Percentiles rank a stretch among this genome's conserved stretches.
Conservation (phyloP, 768 basidiomycete genomes). For the Phaffia tasmanica region DNA sequence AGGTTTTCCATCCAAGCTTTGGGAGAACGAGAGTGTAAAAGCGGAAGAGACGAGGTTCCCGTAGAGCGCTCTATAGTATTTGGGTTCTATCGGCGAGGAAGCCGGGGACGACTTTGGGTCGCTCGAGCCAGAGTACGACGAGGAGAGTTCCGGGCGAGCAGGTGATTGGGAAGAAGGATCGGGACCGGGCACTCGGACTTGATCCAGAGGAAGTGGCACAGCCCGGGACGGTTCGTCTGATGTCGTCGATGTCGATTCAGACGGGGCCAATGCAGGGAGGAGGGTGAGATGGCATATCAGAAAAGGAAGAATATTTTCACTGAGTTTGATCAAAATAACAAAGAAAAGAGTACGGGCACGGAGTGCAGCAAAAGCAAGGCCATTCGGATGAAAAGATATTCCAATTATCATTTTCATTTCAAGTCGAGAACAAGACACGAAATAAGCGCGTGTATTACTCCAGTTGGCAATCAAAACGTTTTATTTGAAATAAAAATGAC, state of each 20-base stretch:
- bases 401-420: background rate
- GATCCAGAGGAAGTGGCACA: slow-evolving; percentile 7
- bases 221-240: background rate
- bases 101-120: too few species aligned
- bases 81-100: background rate
- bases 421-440: too few species aligned
- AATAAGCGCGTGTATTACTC: too few species aligned
- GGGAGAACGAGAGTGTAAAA: slow-evolving; percentile 5
- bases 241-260: background rate
- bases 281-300: slow-evolving; percentile 23
- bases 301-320: slow-evolving; percentile 19
- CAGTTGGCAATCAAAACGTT: too few species aligned
- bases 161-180: background rate
- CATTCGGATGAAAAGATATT: background rate
- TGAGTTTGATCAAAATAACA: background rate
- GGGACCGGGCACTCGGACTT: background rate
- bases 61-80: slow-evolving; percentile 19
- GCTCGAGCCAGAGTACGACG: too few species aligned
- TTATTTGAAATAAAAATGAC: background rate
- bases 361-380: background rate
- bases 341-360: background rate
- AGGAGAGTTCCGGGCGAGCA: background rate
- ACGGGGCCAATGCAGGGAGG: background rate
- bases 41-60: slow-evolving; percentile 24
- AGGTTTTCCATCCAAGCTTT: too few species aligned